These are phyloP conservation scores for Epichloe gansuensis DNA, from an alignment of 2,329 filamentous ascomycete species.

Conservation along the genomic window DNA sequence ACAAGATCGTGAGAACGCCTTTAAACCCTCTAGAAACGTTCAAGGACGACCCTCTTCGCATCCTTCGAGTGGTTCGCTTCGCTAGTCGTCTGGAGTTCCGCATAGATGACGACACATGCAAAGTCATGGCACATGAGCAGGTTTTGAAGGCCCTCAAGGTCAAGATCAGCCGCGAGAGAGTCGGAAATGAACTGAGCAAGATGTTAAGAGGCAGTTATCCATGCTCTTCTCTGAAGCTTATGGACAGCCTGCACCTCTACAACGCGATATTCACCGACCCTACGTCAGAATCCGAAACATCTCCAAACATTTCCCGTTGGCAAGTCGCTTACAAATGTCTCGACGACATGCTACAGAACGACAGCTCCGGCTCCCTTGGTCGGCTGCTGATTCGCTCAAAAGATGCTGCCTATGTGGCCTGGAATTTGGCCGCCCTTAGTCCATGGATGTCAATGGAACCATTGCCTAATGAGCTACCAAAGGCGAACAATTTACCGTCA, in stretches of 20 bases:
- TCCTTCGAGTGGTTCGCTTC: slow-evolving; percentile 79
- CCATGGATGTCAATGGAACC: slow-evolving; percentile 52
- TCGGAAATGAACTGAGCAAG: slow-evolving; percentile 81
- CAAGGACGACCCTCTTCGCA: slow-evolving; percentile 80
- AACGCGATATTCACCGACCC: slow-evolving; percentile 63
- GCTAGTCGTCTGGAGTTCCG: slow-evolving; percentile 69
- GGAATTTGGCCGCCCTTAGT: slow-evolving; percentile 61
- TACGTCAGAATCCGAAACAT: slow-evolving; percentile 33
- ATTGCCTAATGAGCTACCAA: slow-evolving; percentile 31
- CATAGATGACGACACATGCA: slow-evolving; percentile 57
- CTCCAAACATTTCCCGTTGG: slow-evolving; percentile 50
- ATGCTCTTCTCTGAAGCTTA: slow-evolving; percentile 45
- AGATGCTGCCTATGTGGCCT: slow-evolving; percentile 58
- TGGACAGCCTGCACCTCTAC: slow-evolving; percentile 56
- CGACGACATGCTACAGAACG: slow-evolving; percentile 32
- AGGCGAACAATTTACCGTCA: slow-evolving; percentile 37
- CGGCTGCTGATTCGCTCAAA: slow-evolving; percentile 45
- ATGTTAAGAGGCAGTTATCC: slow-evolving; percentile 63
- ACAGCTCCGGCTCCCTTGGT: slow-evolving; percentile 34
- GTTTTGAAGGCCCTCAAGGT: slow-evolving; percentile 66
- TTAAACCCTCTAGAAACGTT: slow-evolving; percentile 85
- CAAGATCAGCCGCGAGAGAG: slow-evolving; percentile 86
- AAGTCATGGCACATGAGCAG: slow-evolving; percentile 63
- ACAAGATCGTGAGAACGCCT: slow-evolving; percentile 67
- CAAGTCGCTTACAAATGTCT: slow-evolving; percentile 50